Conservation (phyloP, 345 rosid genomes). For the Kandelia obovata region DNA sequence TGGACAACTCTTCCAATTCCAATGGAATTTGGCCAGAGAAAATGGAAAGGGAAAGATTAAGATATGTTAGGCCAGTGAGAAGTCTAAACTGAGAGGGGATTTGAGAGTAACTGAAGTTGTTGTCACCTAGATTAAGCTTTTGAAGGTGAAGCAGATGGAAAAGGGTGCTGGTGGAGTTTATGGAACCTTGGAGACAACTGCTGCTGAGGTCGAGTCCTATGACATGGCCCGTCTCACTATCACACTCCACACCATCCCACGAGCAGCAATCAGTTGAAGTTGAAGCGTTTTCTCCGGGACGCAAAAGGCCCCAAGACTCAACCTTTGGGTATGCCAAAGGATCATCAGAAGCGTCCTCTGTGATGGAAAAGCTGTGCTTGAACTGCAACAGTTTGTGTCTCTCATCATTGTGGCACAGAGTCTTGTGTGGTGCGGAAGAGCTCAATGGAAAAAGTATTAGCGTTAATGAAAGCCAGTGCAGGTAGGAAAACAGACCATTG, state of each 20-base stretch:
- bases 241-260: slow-evolving; percentile 24
- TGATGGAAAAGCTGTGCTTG: slow-evolving; percentile 7
- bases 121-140: slow-evolving; percentile 16
- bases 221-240: neutral
- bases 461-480: no score
- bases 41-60: neutral
- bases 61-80: slow-evolving; percentile 7
- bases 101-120: slow-evolving; percentile 13
- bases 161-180: slow-evolving; percentile 17
- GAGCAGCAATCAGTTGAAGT: slow-evolving; percentile 11
- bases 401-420: neutral
- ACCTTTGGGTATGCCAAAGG: slow-evolving; percentile 6
- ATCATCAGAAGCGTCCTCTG: neutral
- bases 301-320: neutral
- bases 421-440: neutral
- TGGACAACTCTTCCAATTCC: neutral
- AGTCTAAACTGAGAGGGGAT: slow-evolving; percentile 8
- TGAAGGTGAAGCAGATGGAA: slow-evolving; percentile 19
- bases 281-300: neutral
- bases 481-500: no score
- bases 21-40: slow-evolving; percentile 18
- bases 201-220: slow-evolving; percentile 11
- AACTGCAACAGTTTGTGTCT: slow-evolving; percentile 6
- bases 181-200: slow-evolving; percentile 18
- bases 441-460: no score